Conservation (phyloP, 1,284 basidiomycete genomes). For the Ceratobasidium sp. region DNA sequence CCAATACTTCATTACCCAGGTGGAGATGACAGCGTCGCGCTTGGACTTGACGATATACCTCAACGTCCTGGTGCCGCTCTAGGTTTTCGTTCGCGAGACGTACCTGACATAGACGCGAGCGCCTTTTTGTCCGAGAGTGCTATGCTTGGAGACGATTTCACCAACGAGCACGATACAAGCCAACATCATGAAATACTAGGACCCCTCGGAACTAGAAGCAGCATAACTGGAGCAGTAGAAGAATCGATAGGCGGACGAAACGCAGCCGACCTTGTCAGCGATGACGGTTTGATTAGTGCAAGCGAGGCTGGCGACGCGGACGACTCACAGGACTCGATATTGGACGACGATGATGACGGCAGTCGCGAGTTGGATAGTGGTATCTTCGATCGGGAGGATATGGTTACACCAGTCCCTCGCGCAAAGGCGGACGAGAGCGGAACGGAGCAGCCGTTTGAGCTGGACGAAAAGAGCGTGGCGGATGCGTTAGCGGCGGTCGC, state of each 20-base stretch:
- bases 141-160: neutral
- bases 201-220: neutral
- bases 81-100: conserved; percentile 15
- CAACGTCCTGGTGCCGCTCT: conserved; percentile 37
- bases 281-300: conserved; percentile 13
- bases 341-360: conserved; percentile 14
- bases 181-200: neutral
- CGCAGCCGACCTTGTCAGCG: conserved; percentile 22
- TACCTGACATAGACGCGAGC: neutral
- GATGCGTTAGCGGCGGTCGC: conserved; percentile 34
- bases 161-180: neutral
- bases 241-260: conserved; percentile 24
- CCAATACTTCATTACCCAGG: neutral
- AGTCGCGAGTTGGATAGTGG: conserved; percentile 11
- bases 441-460: neutral
- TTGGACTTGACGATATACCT: conserved; percentile 24
- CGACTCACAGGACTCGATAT: conserved; percentile 29
- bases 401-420: conserved; percentile 16
- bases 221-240: conserved; percentile 3
- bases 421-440: neutral
- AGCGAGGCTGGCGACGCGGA: neutral
- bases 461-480: conserved; percentile 27
- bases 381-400: conserved; percentile 4
- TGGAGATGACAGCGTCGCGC: neutral
- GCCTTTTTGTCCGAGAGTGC: conserved; percentile 20